Evolutionary conservation across 2,329 filamentous ascomycete genomes (phyloP).

Genomic region (Phaeosphaeria sp.): DNA sequence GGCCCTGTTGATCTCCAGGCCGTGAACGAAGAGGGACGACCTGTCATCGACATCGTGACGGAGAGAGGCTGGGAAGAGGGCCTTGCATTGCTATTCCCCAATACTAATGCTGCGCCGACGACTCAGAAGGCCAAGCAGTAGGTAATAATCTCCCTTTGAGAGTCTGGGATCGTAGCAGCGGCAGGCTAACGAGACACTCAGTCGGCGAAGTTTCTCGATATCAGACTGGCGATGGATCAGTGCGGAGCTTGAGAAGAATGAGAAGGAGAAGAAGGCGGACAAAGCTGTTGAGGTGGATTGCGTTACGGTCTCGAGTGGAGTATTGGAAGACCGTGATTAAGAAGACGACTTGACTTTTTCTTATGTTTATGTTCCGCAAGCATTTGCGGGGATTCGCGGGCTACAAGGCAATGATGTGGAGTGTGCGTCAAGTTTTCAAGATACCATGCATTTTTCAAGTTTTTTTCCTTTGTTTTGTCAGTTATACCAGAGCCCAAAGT

Average conservation of each 20-base stretch:
- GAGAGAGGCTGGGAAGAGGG: conserved; percentile 48
- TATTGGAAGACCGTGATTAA: conserved; percentile 1
- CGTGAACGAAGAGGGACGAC: conserved; percentile 35
- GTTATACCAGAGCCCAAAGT: neutral
- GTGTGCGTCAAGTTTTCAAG: neutral
- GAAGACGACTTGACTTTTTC: neutral
- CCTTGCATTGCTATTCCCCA: conserved; percentile 41
- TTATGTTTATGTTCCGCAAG: neutral
- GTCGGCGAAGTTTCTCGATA: conserved; percentile 22
- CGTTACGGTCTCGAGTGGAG: conserved; percentile 15
- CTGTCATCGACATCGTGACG: conserved; percentile 43
- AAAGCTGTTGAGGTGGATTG: conserved; percentile 13
- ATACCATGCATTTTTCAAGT: neutral
- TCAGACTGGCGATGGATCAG: conserved; percentile 28
- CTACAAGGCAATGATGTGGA: neutral
- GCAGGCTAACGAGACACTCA: neutral
- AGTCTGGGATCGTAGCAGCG: neutral
- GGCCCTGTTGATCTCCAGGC: conserved; percentile 40
- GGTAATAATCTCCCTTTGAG: conserved; percentile 22
- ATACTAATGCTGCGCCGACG: conserved; percentile 27
- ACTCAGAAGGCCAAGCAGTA: conserved; percentile 29
- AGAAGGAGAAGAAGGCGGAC: conserved; percentile 1
- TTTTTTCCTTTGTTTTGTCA: neutral
- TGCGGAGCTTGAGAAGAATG: conserved; percentile 12
- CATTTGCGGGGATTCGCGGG: neutral